phyloP scores from a whole-genome alignment of 495 filamentous ascomycete species.

The Xanthoparmelia taractica region DNA sequence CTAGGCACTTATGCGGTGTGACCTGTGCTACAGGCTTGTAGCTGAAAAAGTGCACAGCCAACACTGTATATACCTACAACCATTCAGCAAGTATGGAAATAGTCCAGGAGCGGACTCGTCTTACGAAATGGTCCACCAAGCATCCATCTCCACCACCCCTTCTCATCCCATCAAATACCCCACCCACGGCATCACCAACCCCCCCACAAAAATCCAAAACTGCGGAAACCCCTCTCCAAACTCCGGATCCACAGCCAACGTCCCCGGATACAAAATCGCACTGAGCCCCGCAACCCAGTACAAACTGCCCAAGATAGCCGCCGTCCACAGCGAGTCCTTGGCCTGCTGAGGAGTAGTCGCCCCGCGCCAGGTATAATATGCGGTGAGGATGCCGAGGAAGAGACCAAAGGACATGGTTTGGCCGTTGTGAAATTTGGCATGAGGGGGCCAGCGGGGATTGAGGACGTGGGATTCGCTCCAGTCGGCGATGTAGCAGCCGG shows the following conservation, averaged over 20 bases:
- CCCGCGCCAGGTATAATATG: constrained; percentile 47
- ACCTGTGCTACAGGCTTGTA: neutral
- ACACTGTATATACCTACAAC: neutral
- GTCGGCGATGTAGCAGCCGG: constrained; percentile 42
- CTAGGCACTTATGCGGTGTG: too few relatives aligned
- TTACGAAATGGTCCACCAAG: neutral
- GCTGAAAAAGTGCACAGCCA: neutral
- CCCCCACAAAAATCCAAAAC: constrained; percentile 32
- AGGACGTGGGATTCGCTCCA: constrained; percentile 47
- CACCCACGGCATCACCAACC: constrained; percentile 25
- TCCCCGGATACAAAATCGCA: constrained; percentile 43
- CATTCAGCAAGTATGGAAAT: neutral
- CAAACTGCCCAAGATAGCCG: constrained; percentile 39
- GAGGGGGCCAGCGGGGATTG: constrained; percentile 49
- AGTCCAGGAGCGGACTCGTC: neutral
- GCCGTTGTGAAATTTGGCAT: constrained; percentile 51
- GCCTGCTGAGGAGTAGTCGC: too few relatives aligned
- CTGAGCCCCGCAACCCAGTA: constrained; percentile 46
- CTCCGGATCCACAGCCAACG: constrained; percentile 46
- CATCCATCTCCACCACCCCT: neutral
- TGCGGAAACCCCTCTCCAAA: constrained; percentile 47
- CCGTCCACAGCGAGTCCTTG: constrained; percentile 26
- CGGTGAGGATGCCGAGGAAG: constrained; percentile 37
- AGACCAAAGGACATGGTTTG: constrained; percentile 48
- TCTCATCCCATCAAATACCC: constrained; percentile 23